These are phyloP conservation scores for Hericium rajendrae DNA, from an alignment of 768 basidiomycete genomes.

Conservation along the genomic window DNA sequence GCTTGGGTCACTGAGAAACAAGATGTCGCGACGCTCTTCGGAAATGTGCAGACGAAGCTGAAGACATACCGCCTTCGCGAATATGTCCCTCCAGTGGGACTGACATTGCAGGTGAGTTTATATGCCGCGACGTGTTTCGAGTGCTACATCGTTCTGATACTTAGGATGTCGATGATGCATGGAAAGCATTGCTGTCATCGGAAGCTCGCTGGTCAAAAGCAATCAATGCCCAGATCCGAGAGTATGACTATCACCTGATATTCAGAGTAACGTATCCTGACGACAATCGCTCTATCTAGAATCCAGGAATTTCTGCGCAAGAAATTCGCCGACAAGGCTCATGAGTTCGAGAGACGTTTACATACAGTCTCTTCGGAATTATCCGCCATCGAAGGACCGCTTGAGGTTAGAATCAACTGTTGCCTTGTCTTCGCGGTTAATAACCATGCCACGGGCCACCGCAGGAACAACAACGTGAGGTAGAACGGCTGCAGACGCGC, in stretches of 20 bases:
- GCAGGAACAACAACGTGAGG: constrained; percentile 70
- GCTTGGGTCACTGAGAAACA: constrained; percentile 86
- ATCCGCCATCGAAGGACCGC: constrained; percentile 61
- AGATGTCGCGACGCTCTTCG: constrained; percentile 79
- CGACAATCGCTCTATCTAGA: constrained; percentile 26
- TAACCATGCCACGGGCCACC: background rate
- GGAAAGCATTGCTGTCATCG: constrained; percentile 60
- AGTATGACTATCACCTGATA: constrained; percentile 37
- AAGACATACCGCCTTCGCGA: constrained; percentile 81
- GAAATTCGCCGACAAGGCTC: constrained; percentile 68
- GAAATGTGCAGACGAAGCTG: constrained; percentile 90
- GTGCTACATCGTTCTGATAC: background rate
- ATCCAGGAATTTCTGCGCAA: constrained; percentile 76
- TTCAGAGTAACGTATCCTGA: background rate
- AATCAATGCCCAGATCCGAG: constrained; percentile 84
- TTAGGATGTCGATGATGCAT: constrained; percentile 67
- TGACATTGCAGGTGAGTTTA: constrained; percentile 44
- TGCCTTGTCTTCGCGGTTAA: background rate
- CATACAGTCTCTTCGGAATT: constrained; percentile 61
- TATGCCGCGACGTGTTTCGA: background rate
- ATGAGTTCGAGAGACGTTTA: constrained; percentile 63
- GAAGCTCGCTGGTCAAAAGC: constrained; percentile 71
- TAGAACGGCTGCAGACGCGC: constrained; percentile 53
- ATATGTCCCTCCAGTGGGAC: constrained; percentile 70
- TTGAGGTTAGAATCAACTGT: constrained; percentile 44